Conservation (phyloP, 2,329 filamentous ascomycete genomes). For the Beauveria bassiana region DNA sequence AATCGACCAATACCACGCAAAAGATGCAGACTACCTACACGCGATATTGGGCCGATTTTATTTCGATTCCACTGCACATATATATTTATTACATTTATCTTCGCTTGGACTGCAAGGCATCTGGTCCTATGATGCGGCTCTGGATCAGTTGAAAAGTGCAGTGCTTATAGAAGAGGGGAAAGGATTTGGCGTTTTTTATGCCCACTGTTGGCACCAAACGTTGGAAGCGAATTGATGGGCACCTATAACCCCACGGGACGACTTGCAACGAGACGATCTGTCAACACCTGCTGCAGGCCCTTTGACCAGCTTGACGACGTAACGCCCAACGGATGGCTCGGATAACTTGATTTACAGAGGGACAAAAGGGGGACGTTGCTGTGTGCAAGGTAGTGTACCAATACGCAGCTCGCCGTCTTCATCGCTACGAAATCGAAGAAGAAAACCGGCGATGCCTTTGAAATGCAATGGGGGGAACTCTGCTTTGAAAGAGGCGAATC, state of each 20-base stretch:
- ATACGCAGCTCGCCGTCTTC: not conserved
- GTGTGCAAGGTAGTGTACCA: conserved; percentile 11
- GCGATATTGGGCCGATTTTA: not conserved
- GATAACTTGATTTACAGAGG: conserved; percentile 1
- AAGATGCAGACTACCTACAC: not conserved
- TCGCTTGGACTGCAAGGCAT: not conserved
- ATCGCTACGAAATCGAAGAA: not conserved
- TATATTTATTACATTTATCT: not conserved
- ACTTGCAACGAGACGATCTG: not conserved
- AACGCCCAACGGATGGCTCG: not conserved
- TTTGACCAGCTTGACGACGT: not conserved
- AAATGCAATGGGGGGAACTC: not conserved
- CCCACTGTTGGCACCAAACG: not conserved
- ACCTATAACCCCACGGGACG: not conserved
- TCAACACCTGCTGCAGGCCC: not conserved
- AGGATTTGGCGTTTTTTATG: conserved; percentile 4
- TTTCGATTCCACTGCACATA: conserved; percentile 14
- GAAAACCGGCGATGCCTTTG: not conserved
- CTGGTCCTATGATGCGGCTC: not conserved
- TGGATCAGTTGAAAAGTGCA: not conserved
- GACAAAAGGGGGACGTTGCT: not conserved
- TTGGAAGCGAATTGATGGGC: not conserved
- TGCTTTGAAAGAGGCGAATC: not conserved
- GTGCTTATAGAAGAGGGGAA: not conserved
- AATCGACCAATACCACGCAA: not conserved